Evolutionary conservation across 495 filamentous ascomycete genomes (phyloP).

Genomic region (Monascus purpureus): DNA sequence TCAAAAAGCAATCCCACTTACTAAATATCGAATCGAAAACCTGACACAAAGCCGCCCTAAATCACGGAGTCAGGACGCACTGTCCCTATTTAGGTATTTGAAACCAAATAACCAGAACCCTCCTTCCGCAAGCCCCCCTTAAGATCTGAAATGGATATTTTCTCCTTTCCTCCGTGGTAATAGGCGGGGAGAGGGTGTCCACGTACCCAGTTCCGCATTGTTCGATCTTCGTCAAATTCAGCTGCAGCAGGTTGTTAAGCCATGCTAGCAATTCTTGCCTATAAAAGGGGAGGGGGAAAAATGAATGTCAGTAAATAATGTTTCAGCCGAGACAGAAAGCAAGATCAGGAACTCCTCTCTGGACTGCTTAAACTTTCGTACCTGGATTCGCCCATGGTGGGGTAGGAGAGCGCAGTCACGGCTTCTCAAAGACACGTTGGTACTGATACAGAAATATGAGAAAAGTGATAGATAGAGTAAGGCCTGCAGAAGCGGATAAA

Average conservation of each 20-base stretch:
- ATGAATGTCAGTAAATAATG: background rate
- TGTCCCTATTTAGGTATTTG: too few species aligned
- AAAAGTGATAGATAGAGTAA: too few species aligned
- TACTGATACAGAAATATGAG: background rate
- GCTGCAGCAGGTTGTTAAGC: slow-evolving; percentile 92
- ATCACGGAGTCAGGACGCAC: too few species aligned
- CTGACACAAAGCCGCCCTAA: slow-evolving; percentile 88
- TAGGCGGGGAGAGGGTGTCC: too few species aligned
- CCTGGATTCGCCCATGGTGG: slow-evolving; percentile 44
- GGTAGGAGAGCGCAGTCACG: slow-evolving; percentile 12
- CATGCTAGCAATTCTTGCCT: slow-evolving; percentile 96
- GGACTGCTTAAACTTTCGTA: slow-evolving; percentile 6
- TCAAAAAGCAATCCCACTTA: slow-evolving; percentile 20
- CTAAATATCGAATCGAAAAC: slow-evolving; percentile 94
- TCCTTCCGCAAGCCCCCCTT: background rate
- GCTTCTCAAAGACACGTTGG: background rate
- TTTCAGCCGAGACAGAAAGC: background rate
- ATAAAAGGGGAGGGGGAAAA: background rate
- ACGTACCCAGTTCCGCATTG: slow-evolving; percentile 98
- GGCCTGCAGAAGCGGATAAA: too few species aligned
- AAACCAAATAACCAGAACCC: background rate
- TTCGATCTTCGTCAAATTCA: slow-evolving; percentile 96
- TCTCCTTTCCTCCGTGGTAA: too few species aligned
- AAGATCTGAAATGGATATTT: too few species aligned
- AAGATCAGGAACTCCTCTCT: background rate